Evolutionary conservation across 1,139 yeast genomes (phyloP), one percentile per base, ranked within the genome.

Genomic region (Candida tetrigidarum): DNA sequence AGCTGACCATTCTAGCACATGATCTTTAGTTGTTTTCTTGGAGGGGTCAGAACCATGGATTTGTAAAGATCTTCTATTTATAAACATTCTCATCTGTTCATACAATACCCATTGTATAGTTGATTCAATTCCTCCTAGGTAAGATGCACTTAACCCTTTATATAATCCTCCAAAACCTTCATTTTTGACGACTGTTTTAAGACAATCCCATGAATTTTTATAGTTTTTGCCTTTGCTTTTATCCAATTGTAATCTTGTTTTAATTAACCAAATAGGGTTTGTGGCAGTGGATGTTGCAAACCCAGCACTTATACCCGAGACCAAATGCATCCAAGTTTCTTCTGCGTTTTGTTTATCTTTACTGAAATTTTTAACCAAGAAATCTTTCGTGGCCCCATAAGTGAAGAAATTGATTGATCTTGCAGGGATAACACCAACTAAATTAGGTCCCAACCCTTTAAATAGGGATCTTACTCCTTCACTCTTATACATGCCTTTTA

Each of bases 401-500:
- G 98, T 90, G 73, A 92, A 92, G 65, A 95, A 95, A 66, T 95
- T 95, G 54, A 95, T 95, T 19, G 97, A 87, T 61, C 99, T 77
- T 1, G 99, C 98, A 0, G 99, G 99, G 38, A 95, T 92, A n/a
- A 93, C 99, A 38, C 99, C 99, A 15, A 93, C 96, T 54, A 95
- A 74, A 58, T 92, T 93, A 4, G 99, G 99, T 0, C 99, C 99
- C 39, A 93, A 72, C 11, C 99, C 99, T 66, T 88, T 88, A 67
- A 93, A 95, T 41, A 95, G 72, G 2, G 98, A 93, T 39, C 88
- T 71, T 20, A 83, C 72, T 1, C 99, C 99, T 66, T 93, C 99
- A 22, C 71, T 70, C 20, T 66, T 67, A 62, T 89, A 87, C 23
- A 93, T 86, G 44, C 78, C 80, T 30, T 78, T 70, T 36, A 93